These are phyloP conservation scores for Trichophyton simii DNA, from an alignment of 2,329 filamentous ascomycete genomes.

Conservation along the genomic window DNA sequence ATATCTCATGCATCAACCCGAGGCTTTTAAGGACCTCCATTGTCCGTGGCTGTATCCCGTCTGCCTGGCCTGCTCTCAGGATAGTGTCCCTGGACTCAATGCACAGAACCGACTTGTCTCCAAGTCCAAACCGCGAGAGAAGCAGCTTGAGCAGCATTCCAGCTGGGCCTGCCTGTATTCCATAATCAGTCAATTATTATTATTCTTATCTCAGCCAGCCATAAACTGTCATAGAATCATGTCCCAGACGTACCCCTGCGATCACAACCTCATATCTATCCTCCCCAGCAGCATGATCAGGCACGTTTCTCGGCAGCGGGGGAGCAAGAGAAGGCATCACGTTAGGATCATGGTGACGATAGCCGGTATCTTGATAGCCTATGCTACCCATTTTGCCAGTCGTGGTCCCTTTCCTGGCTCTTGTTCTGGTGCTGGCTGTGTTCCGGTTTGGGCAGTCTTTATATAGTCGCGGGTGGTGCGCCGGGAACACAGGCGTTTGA, in stretches of 20 bases:
- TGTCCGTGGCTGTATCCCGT: slow-evolving; percentile 33
- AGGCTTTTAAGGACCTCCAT: slow-evolving; percentile 33
- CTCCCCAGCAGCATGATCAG: slow-evolving; percentile 13
- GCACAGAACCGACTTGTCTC: slow-evolving; percentile 30
- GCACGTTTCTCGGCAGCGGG: slow-evolving; percentile 26
- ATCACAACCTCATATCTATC: slow-evolving; percentile 32
- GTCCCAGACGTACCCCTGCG: slow-evolving; percentile 22
- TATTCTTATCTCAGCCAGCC: background rate
- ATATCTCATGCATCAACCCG: slow-evolving; percentile 38
- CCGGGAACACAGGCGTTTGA: background rate
- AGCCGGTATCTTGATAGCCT: background rate
- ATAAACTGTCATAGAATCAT: background rate
- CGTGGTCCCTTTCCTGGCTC: background rate
- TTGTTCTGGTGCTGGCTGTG: background rate
- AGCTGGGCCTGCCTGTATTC: slow-evolving; percentile 28
- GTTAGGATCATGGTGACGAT: slow-evolving; percentile 7
- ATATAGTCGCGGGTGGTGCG: too few relatives aligned
- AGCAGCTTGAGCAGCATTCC: slow-evolving; percentile 32
- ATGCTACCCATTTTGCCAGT: background rate
- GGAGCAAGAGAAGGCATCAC: slow-evolving; percentile 37
- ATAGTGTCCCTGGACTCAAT: slow-evolving; percentile 30
- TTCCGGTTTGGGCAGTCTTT: background rate
- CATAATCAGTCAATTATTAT: background rate
- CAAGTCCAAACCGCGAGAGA: slow-evolving; percentile 34
- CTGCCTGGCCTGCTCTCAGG: slow-evolving; percentile 32